Percentiles rank a stretch among this genome's conserved stretches.
These are phyloP conservation scores for Zopfochytrium polystomum DNA, from an alignment of 371 early-diverging fungal genomes.

Conservation along the genomic window DNA sequence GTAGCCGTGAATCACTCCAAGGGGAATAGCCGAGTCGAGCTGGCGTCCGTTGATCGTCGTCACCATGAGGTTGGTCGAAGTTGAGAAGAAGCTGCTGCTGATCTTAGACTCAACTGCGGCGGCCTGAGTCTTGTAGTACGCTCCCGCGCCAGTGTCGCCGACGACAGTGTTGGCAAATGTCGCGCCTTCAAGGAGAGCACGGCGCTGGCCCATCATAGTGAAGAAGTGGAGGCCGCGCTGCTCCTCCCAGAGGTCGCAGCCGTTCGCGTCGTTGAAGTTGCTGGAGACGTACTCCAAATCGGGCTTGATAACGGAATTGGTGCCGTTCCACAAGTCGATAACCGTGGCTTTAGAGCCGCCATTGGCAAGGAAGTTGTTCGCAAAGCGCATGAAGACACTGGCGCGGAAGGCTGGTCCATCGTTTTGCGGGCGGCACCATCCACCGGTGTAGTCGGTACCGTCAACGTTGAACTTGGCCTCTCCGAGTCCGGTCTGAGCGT, in stretches of 20 bases:
- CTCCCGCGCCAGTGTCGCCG: slow-evolving; percentile 29
- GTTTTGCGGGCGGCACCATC: slow-evolving; percentile 73
- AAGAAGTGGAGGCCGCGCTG: slow-evolving; percentile 63
- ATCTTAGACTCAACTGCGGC: slow-evolving; percentile 28
- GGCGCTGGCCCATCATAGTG: slow-evolving; percentile 63
- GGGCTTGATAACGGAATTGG: slow-evolving; percentile 22
- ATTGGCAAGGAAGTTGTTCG: slow-evolving; percentile 25
- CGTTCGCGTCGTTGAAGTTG: too few relatives aligned
- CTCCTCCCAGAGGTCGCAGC: slow-evolving; percentile 72
- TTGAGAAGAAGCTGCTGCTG: slow-evolving; percentile 54
- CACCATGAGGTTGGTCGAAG: slow-evolving; percentile 58
- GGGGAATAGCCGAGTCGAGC: slow-evolving; percentile 60
- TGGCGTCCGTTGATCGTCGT: slow-evolving; percentile 14
- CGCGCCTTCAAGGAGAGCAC: slow-evolving; percentile 55
- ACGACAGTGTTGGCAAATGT: slow-evolving; percentile 35
- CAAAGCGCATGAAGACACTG: slow-evolving; percentile 49
- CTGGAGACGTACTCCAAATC: slow-evolving; percentile 65
- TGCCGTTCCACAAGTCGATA: slow-evolving; percentile 26
- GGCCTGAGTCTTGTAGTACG: slow-evolving; percentile 30
- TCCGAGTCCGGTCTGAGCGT: slow-evolving; percentile 53
- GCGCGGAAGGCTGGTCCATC: slow-evolving; percentile 51
- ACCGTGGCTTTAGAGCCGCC: slow-evolving; percentile 2
- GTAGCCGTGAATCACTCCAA: slow-evolving; percentile 58
- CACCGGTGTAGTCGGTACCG: slow-evolving; percentile 37
- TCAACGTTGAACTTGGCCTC: slow-evolving; percentile 71